Evolutionary conservation across 2,329 filamentous ascomycete species (phyloP), one percentile per base, ranked within the genome.

Genomic region (Dothideomycetes sp.): DNA sequence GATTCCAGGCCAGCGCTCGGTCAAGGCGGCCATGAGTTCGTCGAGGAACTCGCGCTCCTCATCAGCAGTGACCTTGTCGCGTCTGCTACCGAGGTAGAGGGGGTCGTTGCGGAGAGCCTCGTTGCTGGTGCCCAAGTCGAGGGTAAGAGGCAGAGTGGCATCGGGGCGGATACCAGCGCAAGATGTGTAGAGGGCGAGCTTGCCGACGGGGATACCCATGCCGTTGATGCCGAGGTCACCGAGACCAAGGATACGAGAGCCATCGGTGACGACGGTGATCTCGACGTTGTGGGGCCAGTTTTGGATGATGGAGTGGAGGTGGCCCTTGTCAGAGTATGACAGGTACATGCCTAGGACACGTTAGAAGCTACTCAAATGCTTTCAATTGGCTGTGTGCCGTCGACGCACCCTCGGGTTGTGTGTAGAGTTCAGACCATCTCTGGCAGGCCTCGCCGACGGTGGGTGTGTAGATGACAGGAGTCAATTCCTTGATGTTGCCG

Each of bases 191-290:
- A 98, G 76, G 48, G 88, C 80, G 47, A 96, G 75, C 70, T 98
- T 98, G 58, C 91, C 91, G 52, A 98, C 89, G 47, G 91, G 87
- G 64, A 98, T 98, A 51, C 91, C 91, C 70, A 96, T 94, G 57
- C 91, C 91, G 64, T 95, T 95, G 51, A 98, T 81, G 52, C 91
- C 91, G 43, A 96, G 76, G 64, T 98, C 91, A 53, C 91, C 91
- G 25, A 98, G 78, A 57, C 91, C 89, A 44, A 88, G 79, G 62
- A 81, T 95, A 51, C 91, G 82, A 34, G 88, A 95, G 47, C 91
- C 91, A 61, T 98, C 91, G 12, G 91, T 96, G 53, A 98, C 81
- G 60, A 94, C 88, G 57, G 87, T 94, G 59, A 98, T 98, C 63
- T 95, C 86, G 22, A 94, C 89, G 50, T 86, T 78, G 49, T 91